Conservation (phyloP, 345 rosid species). For the Camelina hispida region DNA sequence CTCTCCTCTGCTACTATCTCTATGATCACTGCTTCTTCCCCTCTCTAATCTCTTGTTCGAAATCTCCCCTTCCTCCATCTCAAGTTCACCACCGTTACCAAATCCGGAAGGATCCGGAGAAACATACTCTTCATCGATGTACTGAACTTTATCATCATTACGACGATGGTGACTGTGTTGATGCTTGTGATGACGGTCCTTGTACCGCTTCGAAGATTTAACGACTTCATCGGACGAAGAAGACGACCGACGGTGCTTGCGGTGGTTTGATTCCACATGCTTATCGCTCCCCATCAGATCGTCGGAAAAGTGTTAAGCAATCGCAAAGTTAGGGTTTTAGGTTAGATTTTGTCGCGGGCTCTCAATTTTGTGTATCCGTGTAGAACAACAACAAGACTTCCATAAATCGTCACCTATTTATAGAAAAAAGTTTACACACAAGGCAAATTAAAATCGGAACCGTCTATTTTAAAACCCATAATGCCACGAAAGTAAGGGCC, state of each 20-base stretch:
- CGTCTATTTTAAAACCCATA: not conserved
- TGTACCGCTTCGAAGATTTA: not conserved
- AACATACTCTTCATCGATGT: not conserved
- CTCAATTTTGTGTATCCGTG: not conserved
- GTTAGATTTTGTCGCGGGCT: not conserved
- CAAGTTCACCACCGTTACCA: not conserved
- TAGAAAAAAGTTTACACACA: no score
- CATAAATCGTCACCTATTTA: no score
- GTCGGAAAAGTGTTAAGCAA: not conserved
- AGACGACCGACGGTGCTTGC: not conserved
- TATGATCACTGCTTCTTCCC: constrained; percentile 39
- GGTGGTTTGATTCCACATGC: not conserved
- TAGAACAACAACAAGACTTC: no score
- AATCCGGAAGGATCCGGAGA: not conserved
- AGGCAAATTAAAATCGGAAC: no score
- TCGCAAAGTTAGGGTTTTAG: not conserved
- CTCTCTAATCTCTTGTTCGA: constrained; percentile 10
- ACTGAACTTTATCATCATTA: no score
- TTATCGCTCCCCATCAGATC: not conserved
- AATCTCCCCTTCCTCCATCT: not conserved
- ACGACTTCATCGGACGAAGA: not conserved
- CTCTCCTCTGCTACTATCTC: constrained; percentile 41
- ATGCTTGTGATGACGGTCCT: not conserved
- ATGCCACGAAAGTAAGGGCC: not conserved
- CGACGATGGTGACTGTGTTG: not conserved